phyloP scores from a whole-genome alignment of 192 early-diverging fungal species.

The Coemansia sp. region DNA sequence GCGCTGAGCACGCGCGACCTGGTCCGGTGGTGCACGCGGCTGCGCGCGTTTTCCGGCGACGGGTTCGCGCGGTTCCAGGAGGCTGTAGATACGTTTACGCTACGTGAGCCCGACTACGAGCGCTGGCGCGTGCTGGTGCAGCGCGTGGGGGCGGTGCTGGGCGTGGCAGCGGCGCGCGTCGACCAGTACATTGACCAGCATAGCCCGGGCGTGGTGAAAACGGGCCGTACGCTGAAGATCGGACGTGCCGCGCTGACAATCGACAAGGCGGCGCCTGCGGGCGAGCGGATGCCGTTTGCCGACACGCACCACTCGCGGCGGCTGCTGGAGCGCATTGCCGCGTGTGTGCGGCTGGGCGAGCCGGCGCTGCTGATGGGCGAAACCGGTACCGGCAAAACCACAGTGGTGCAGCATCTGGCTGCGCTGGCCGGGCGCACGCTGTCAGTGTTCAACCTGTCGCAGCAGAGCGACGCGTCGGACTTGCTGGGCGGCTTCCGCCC shows the following conservation, averaged over 20 bases:
- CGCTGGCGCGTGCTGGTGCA: constrained; percentile 60
- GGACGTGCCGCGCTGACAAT: constrained; percentile 22
- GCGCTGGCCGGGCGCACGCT: constrained; percentile 67
- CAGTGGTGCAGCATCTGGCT: constrained; percentile 89
- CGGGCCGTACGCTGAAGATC: constrained; percentile 18
- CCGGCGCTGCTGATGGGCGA: constrained; percentile 92
- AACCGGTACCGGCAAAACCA: constrained; percentile 98
- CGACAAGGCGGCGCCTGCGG: background rate
- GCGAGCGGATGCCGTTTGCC: constrained; percentile 67
- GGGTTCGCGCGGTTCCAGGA: constrained; percentile 65
- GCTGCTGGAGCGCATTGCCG: constrained; percentile 81
- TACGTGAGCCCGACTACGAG: constrained; percentile 69
- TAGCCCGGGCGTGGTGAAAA: constrained; percentile 55
- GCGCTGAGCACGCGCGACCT: constrained; percentile 78
- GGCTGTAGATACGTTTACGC: constrained; percentile 81
- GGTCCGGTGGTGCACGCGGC: constrained; percentile 85
- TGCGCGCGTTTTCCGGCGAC: constrained; percentile 39
- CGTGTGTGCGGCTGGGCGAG: constrained; percentile 73
- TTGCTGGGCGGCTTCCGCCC: constrained; percentile 97
- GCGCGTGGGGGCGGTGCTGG: constrained; percentile 65
- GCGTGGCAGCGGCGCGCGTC: constrained; percentile 62
- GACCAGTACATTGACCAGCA: constrained; percentile 68
- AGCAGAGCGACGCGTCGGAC: constrained; percentile 93
- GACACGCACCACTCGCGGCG: constrained; percentile 76
- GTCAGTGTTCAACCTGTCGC: constrained; percentile 92